phyloP scores from a whole-genome alignment of 139 green algal species.

The Ettlia oleoabundans region DNA sequence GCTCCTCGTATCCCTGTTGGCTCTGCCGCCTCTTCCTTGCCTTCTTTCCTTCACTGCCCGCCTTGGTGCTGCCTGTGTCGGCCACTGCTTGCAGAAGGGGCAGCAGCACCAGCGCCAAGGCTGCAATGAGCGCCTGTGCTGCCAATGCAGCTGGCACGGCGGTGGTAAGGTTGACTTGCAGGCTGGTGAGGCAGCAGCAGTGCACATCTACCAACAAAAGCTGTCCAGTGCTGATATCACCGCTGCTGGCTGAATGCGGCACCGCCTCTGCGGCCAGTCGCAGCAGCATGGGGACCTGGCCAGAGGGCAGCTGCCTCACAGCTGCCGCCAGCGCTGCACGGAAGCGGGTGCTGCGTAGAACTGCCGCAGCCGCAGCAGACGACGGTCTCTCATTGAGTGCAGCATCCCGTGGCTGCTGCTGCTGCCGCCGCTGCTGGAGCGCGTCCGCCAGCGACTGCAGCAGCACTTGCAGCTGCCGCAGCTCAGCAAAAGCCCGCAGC shows the following conservation, averaged over 20 bases:
- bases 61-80: not conserved
- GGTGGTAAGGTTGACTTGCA: conserved; percentile 33
- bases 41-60: not conserved
- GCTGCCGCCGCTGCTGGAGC: not conserved
- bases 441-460: conserved; percentile 36
- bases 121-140: conserved; percentile 6
- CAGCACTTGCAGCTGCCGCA: conserved; percentile 47
- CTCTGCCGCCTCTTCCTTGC: not conserved
- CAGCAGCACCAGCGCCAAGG: not conserved
- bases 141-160: conserved; percentile 22
- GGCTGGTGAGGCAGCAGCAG: conserved; percentile 26
- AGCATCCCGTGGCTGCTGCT: not conserved
- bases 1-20: not conserved
- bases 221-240: not conserved
- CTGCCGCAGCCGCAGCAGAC: not conserved
- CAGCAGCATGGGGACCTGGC: conserved; percentile 34
- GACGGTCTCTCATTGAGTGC: too few species aligned
- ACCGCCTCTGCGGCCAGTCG: not conserved
- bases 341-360: conserved; percentile 7
- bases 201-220: conserved; percentile 9
- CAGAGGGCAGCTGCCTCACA: conserved; percentile 23
- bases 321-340: conserved; percentile 3
- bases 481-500: conserved; percentile 41
- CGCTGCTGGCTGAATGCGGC: not conserved
- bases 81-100: not conserved